A percentile compares a stretch with the other conserved stretches of the same genome.
Conservation (phyloP, 2,329 filamentous ascomycete genomes). For the Fusarium stilboides region DNA sequence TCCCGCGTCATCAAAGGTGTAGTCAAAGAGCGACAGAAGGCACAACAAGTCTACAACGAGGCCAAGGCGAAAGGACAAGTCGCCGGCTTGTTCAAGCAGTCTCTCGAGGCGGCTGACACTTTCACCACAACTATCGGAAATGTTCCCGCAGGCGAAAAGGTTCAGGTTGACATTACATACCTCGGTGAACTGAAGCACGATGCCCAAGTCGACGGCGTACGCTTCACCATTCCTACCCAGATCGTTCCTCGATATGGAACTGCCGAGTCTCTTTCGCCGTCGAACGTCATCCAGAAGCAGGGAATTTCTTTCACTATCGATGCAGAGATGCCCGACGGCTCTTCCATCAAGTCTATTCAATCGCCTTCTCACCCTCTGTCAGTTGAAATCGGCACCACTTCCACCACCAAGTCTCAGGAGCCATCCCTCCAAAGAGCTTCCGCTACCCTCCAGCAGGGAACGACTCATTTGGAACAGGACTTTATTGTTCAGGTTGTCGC, state of each 20-base stretch:
- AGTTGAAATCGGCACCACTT: constrained; percentile 73
- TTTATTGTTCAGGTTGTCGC: constrained; percentile 77
- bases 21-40: constrained; percentile 76
- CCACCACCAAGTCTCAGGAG: constrained; percentile 57
- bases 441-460: constrained; percentile 70
- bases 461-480: constrained; percentile 71
- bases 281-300: constrained; percentile 19
- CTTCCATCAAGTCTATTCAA: constrained; percentile 72
- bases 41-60: constrained; percentile 70
- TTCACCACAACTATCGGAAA: constrained; percentile 80
- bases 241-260: constrained; percentile 78
- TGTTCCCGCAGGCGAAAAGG: constrained; percentile 69
- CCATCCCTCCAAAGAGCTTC: constrained; percentile 73
- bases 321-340: constrained; percentile 65
- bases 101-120: constrained; percentile 72
- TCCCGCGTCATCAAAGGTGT: constrained; percentile 72
- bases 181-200: constrained; percentile 82
- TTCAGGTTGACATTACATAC: constrained; percentile 75
- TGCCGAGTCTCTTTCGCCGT: constrained; percentile 6
- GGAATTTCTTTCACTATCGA: constrained; percentile 55
- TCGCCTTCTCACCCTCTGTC: constrained; percentile 79
- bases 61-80: constrained; percentile 72
- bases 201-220: constrained; percentile 75
- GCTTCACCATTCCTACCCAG: constrained; percentile 77
- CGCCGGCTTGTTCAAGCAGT: constrained; percentile 76